A percentile compares a stretch with the other conserved stretches of the same genome.
Conservation (phyloP, 805 yeast species). For the Tetrapisispora phaffii region DNA sequence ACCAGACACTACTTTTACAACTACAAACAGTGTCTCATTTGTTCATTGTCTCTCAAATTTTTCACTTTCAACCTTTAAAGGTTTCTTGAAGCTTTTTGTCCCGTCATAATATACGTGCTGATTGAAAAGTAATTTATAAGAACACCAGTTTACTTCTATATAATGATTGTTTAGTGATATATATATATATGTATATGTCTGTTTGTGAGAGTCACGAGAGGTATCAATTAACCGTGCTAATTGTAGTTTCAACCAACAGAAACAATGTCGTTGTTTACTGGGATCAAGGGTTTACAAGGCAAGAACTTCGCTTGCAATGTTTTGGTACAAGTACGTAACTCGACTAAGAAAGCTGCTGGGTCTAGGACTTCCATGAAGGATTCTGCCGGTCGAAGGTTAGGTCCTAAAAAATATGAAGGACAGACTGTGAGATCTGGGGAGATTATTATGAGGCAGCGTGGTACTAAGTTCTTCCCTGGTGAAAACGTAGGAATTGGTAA, state of each 20-base stretch:
- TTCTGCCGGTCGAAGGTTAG: constrained; percentile 89
- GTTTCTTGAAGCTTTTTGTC: too few relatives aligned
- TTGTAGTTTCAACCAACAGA: too few relatives aligned
- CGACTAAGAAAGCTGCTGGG: constrained; percentile 91
- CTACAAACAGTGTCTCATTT: too few relatives aligned
- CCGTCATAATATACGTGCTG: constrained; percentile 1
- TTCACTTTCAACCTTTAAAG: not conserved
- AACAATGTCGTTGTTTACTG: not conserved
- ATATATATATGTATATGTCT: too few relatives aligned
- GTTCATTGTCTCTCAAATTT: not conserved
- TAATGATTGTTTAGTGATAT: too few relatives aligned
- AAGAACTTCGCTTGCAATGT: constrained; percentile 4
- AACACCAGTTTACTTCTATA: too few relatives aligned
- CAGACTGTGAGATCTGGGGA: constrained; percentile 66
- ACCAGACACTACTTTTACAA: too few relatives aligned
- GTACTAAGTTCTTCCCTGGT: constrained; percentile 91
- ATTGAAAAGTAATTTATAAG: too few relatives aligned
- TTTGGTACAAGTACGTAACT: constrained; percentile 54
- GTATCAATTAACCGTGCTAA: too few relatives aligned
- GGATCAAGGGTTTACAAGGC: not conserved
- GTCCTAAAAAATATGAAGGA: constrained; percentile 82
- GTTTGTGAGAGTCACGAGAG: too few relatives aligned
- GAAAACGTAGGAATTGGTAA: constrained; percentile 83
- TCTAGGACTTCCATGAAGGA: constrained; percentile 90
- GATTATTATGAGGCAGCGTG: constrained; percentile 87